phyloP scores from a whole-genome alignment of 495 filamentous ascomycete genomes.

The Daldinia caldariorum region DNA sequence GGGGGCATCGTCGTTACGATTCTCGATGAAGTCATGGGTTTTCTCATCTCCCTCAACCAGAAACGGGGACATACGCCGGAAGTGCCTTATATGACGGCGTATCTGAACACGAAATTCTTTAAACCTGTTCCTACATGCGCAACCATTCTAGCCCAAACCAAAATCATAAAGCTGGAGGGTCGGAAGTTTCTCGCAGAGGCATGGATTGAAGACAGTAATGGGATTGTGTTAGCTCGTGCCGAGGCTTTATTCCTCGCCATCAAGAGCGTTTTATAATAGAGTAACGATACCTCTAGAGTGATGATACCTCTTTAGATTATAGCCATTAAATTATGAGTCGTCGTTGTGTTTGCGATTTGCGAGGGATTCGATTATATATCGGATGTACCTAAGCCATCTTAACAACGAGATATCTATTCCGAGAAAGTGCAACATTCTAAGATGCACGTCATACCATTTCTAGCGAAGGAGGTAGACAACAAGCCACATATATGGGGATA shows the following conservation, averaged over 20 bases:
- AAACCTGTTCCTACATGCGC: slow-evolving; percentile 64
- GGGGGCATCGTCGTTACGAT: slow-evolving; percentile 70
- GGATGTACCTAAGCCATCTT: no score
- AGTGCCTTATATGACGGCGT: slow-evolving; percentile 61
- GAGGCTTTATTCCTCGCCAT: slow-evolving; percentile 59
- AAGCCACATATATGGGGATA: no score
- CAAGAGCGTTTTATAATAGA: slow-evolving; percentile 36
- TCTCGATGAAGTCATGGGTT: slow-evolving; percentile 63
- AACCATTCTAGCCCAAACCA: slow-evolving; percentile 61
- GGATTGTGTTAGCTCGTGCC: slow-evolving; percentile 54
- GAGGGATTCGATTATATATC: no score
- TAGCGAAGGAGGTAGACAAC: no score
- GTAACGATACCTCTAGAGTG: no score
- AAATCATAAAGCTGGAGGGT: slow-evolving; percentile 51
- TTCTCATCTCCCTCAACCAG: slow-evolving; percentile 60
- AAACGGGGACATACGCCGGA: slow-evolving; percentile 39
- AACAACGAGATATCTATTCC: no score
- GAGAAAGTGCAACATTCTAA: no score
- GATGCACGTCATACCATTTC: no score
- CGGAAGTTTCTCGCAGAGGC: slow-evolving; percentile 60
- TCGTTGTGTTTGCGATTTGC: no score
- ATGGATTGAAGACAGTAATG: slow-evolving; percentile 54
- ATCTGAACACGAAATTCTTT: slow-evolving; percentile 65
- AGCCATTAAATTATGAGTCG: no score
- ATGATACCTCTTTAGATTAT: no score